Evolutionary conservation across 805 yeast species (phyloP), one percentile per base, ranked within the genome.

Genomic region (Pichia thaimueangensis): DNA sequence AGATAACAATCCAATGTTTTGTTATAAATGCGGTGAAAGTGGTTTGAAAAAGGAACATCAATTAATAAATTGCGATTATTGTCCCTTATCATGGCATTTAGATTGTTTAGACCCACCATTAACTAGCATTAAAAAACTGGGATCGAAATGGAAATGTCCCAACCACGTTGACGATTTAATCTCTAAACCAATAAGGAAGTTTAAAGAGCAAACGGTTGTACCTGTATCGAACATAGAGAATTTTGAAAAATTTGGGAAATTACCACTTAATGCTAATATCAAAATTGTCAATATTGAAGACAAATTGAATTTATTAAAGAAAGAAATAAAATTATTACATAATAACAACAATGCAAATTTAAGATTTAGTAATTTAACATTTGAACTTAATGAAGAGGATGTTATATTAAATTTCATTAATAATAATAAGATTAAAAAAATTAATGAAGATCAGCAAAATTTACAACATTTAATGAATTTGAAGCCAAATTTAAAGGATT

Each of bases 81-180:
- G 97, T 60, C 69, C 82, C 0, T 67, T 83, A 4, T 73, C 80
- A 15, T 89, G 95, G 94, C 97, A 89, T 63, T 62, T 89, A 36
- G 96, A 91, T 62, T 89, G 97, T 60, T 62, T 89, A 13, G 69
- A 73, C 39, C 84, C 86, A 1, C 95, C 96, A 1, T 64, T 86
- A 51, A 71, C 86, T 13, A 69, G 82, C 6, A 76, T 82, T 16
- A 86, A 86, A 53, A 78, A 82, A 31, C 58, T 85, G 34, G 94
- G 93, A 2, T 69, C 70, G 35, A 85, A 81, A 59, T 91, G 96
- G 97, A 80, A 76, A 64, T 93, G 96, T 61, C 97, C 96, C 2
- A 82, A 84, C 51, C 97, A 87, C 64, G 76, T 78, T 17, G 83
- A 74, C 36, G 67, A 62, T 32, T 59, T 75, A 19, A n/a, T n/a